Percentiles rank a stretch among this genome's conserved stretches.
phyloP scores from a whole-genome alignment of 306 rosid species.

The Gynostemma pentaphyllum region DNA sequence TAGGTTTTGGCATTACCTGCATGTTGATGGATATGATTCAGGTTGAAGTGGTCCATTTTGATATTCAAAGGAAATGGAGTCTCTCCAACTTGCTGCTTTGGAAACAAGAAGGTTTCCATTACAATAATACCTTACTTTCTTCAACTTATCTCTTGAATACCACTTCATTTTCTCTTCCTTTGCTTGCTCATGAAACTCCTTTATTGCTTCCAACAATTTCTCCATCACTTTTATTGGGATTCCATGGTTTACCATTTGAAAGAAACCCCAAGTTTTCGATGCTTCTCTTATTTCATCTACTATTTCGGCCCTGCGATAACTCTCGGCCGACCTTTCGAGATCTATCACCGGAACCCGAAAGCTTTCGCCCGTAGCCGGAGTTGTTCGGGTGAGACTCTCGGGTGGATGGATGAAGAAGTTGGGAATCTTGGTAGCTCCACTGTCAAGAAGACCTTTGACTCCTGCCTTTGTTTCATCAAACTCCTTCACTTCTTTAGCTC shows the following conservation, averaged over 20 bases:
- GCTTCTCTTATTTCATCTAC: conserved; percentile 37
- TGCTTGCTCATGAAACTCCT: conserved; percentile 53
- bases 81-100: conserved; percentile 73
- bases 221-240: conserved; percentile 41
- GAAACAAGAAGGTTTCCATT: conserved; percentile 57
- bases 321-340: conserved; percentile 27
- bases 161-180: conserved; percentile 49
- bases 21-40: conserved; percentile 30
- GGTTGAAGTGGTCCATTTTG: conserved; percentile 46
- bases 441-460: conserved; percentile 60
- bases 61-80: conserved; percentile 53
- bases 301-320: conserved; percentile 26
- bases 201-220: conserved; percentile 25
- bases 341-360: conserved; percentile 51
- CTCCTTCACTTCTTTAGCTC: conserved; percentile 47
- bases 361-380: neutral
- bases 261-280: conserved; percentile 62
- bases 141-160: conserved; percentile 54
- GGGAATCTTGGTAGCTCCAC: conserved; percentile 47
- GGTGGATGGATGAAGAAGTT: conserved; percentile 47
- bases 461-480: conserved; percentile 69
- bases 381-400: neutral
- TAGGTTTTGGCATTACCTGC: too few species aligned
- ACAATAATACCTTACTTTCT: conserved; percentile 42
- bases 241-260: conserved; percentile 68